Conservation (phyloP, 1,139 yeast genomes). For the Suhomyces kunorum region DNA sequence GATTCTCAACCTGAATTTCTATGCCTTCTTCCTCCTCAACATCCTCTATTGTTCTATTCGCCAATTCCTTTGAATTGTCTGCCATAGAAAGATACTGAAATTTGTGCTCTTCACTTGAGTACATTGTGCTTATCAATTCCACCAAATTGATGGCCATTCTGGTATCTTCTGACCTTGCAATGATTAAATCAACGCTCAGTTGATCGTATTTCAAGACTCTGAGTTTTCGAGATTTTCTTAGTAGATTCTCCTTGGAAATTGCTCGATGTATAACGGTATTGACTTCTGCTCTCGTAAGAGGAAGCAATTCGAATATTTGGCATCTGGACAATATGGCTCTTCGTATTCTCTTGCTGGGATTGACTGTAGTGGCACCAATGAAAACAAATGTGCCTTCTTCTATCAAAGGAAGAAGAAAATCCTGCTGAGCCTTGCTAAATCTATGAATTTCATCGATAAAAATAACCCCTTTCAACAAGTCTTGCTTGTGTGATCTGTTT, state of each 20-base stretch:
- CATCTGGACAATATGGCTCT: conserved; percentile 45
- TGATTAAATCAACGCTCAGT: conserved; percentile 20
- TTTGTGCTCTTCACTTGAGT: background rate
- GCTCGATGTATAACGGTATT: conserved; percentile 28
- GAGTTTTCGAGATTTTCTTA: conserved; percentile 19
- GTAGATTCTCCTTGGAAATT: conserved; percentile 29
- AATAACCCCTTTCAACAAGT: conserved; percentile 32
- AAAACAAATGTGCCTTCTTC: conserved; percentile 45
- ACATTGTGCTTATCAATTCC: conserved; percentile 29
- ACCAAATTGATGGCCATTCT: conserved; percentile 35
- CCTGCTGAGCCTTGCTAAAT: conserved; percentile 43
- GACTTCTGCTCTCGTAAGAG: conserved; percentile 24
- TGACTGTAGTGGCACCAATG: conserved; percentile 48
- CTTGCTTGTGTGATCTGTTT: conserved; percentile 18
- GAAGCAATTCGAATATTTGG: conserved; percentile 34
- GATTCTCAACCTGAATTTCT: background rate
- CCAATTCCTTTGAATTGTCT: too few species aligned
- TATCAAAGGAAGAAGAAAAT: conserved; percentile 41
- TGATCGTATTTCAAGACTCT: conserved; percentile 18
- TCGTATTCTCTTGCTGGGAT: conserved; percentile 35
- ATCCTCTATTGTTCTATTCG: too few species aligned
- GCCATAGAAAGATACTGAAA: background rate
- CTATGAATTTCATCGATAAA: conserved; percentile 50
- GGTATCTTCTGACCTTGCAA: conserved; percentile 29
- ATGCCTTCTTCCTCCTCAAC: too few species aligned